Evolutionary conservation across 108 stramenopile species (phyloP).

Genomic region (Nannochloropsis gaditana): DNA sequence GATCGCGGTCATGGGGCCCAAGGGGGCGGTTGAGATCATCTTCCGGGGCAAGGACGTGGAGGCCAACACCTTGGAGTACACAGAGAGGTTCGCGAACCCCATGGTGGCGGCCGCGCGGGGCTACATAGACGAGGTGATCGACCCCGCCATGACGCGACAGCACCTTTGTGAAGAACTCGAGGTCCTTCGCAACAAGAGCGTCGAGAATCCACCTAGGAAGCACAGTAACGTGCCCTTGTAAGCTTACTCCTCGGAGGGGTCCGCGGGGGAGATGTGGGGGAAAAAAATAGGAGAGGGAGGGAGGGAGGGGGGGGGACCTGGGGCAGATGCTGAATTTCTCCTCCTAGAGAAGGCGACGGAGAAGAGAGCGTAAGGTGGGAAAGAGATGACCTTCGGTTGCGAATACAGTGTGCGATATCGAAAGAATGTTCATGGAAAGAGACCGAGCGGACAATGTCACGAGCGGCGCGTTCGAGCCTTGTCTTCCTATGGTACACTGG

Average conservation of each 20-base stretch:
- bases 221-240: conserved; percentile 95
- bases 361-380: no score
- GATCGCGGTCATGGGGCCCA: conserved; percentile 93
- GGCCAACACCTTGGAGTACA: conserved; percentile 81
- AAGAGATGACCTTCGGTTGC: no score
- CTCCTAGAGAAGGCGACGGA: no score
- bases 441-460: no score
- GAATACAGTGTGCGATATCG: no score
- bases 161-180: conserved; percentile 87
- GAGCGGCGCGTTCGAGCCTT: no score
- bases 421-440: no score
- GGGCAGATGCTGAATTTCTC: no score
- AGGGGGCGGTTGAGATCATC: conserved; percentile 98
- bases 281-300: not conserved
- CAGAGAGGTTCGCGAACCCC: conserved; percentile 81
- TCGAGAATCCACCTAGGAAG: conserved; percentile 69
- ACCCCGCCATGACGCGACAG: conserved; percentile 78
- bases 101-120: conserved; percentile 87
- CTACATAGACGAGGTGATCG: conserved; percentile 88
- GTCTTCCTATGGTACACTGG: no score
- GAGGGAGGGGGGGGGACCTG: not conserved
- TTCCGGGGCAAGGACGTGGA: conserved; percentile 94
- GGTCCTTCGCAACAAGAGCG: conserved; percentile 74
- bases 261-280: not conserved
- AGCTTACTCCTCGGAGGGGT: conserved; percentile 26